phyloP scores from a whole-genome alignment of 108 stramenopile species.

The Thalassiosira profunda region DNA sequence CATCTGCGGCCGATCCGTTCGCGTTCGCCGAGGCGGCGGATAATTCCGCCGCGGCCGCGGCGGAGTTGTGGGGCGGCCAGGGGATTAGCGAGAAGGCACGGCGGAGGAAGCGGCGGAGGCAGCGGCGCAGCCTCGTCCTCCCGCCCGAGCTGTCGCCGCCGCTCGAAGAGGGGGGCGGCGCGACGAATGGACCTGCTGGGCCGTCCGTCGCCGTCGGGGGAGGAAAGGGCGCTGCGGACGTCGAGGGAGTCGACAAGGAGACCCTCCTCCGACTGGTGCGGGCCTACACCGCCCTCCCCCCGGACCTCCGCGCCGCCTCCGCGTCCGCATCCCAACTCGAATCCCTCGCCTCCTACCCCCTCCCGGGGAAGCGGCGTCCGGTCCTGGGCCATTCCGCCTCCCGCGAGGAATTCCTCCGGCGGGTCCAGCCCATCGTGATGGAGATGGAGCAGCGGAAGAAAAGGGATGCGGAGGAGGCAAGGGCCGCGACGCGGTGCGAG shows the following conservation, averaged over 20 bases:
- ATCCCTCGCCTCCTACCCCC: constrained; percentile 17
- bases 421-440: constrained; percentile 26
- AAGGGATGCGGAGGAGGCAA: constrained; percentile 9
- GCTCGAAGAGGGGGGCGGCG: neutral
- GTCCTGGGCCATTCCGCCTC: too few relatives aligned
- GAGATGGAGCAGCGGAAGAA: constrained; percentile 29
- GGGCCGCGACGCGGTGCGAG: constrained; percentile 13
- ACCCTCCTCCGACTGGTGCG: constrained; percentile 24
- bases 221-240: neutral
- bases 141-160: too few relatives aligned
- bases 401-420: constrained; percentile 10
- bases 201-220: too few relatives aligned
- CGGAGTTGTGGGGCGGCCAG: neutral
- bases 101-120: neutral
- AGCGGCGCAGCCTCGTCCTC: constrained; percentile 23
- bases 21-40: neutral
- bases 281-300: constrained; percentile 24
- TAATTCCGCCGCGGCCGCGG: too few relatives aligned
- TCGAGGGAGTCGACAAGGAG: neutral
- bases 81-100: neutral
- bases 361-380: constrained; percentile 13
- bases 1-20: too few relatives aligned
- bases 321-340: constrained; percentile 16
- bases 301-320: neutral
- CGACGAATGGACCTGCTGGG: too few relatives aligned